Conservation (phyloP, 129 eudicot genomes). For the Cynara cardunculus region DNA sequence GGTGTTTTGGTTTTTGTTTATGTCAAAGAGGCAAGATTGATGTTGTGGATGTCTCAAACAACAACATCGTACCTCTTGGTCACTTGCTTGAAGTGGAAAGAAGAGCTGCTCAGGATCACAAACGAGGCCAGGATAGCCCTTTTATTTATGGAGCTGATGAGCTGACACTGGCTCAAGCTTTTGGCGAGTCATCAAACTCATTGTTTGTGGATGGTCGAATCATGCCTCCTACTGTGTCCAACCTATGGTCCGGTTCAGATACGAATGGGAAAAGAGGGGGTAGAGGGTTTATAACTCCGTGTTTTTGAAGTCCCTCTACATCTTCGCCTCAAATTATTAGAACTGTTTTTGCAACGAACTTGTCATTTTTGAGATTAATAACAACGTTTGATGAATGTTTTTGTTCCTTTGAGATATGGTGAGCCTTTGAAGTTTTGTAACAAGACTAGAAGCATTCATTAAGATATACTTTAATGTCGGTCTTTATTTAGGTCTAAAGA, state of each 20-base stretch:
- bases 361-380: not conserved
- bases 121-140: conserved; percentile 36
- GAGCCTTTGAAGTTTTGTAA: conserved; percentile 14
- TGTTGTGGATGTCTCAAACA: conserved; percentile 28
- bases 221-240: conserved; percentile 45
- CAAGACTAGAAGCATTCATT: no score
- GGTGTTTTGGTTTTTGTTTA: conserved; percentile 57
- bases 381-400: not conserved
- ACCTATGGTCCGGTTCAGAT: conserved; percentile 34
- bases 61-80: conserved; percentile 59
- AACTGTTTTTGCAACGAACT: not conserved
- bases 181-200: conserved; percentile 38
- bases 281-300: conserved; percentile 32
- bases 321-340: not conserved
- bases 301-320: conserved; percentile 20
- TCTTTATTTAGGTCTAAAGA: no score
- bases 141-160: conserved; percentile 52
- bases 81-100: conserved; percentile 74
- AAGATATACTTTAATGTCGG: no score
- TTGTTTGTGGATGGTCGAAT: conserved; percentile 53
- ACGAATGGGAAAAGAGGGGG: conserved; percentile 10
- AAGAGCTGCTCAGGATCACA: conserved; percentile 48
- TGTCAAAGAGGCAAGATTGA: conserved; percentile 53
- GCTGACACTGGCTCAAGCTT: conserved; percentile 42
- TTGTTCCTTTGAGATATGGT: not conserved